These are phyloP conservation scores for Microascus cirrosus DNA, from an alignment of 2,329 filamentous ascomycete species.

Conservation along the genomic window DNA sequence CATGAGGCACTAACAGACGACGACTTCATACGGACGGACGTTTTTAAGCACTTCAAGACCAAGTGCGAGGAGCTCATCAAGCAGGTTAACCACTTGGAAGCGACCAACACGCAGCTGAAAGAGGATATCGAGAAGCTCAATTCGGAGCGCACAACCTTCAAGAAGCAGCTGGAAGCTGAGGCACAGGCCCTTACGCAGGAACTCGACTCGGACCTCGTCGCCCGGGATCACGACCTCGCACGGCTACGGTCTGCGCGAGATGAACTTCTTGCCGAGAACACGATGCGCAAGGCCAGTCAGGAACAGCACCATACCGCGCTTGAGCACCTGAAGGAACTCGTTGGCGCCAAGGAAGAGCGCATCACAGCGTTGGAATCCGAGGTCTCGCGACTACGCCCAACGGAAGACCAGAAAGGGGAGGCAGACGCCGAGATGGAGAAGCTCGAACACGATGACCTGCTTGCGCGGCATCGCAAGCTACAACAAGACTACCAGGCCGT, in stretches of 20 bases:
- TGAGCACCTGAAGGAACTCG: slow-evolving; percentile 69
- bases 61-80: slow-evolving; percentile 91
- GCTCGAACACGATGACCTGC: slow-evolving; percentile 59
- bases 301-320: slow-evolving; percentile 62
- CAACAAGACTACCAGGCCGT: slow-evolving; percentile 74
- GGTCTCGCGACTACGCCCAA: slow-evolving; percentile 55
- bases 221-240: slow-evolving; percentile 73
- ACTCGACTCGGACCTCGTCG: slow-evolving; percentile 69
- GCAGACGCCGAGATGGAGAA: slow-evolving; percentile 35
- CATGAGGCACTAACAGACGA: slow-evolving; percentile 74
- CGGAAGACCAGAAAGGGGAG: slow-evolving; percentile 34
- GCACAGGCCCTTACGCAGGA: slow-evolving; percentile 61
- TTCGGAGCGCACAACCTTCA: slow-evolving; percentile 73
- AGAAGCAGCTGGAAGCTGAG: slow-evolving; percentile 72
- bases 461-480: slow-evolving; percentile 60
- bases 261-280: slow-evolving; percentile 72
- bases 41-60: slow-evolving; percentile 83
- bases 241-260: slow-evolving; percentile 77
- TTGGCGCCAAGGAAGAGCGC: slow-evolving; percentile 66
- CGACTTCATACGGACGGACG: slow-evolving; percentile 82
- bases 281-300: slow-evolving; percentile 66
- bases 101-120: slow-evolving; percentile 71
- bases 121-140: slow-evolving; percentile 80
- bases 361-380: slow-evolving; percentile 78
- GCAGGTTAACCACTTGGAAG: slow-evolving; percentile 83